phyloP scores from a whole-genome alignment of 805 yeast genomes.

The Candida vartiovaarae region DNA sequence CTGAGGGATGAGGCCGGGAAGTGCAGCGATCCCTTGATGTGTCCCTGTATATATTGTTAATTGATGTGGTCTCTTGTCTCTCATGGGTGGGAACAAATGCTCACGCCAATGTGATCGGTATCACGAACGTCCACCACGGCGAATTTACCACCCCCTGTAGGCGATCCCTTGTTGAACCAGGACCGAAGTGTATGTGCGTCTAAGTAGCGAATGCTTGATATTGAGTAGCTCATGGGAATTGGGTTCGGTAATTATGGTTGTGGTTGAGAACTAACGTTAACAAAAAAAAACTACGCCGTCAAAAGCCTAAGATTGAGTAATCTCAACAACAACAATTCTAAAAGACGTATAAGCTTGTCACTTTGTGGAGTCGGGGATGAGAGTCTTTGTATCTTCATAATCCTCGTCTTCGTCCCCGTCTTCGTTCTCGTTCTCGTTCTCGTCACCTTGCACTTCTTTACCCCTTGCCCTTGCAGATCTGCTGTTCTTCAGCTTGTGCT shows the following conservation, averaged over 20 bases:
- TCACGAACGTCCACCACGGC: constrained; percentile 82
- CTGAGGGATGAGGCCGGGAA: constrained; percentile 41
- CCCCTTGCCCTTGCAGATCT: constrained; percentile 2
- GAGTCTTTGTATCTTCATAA: constrained; percentile 12
- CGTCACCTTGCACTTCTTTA: constrained; percentile 2
- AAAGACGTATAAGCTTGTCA: too few species aligned
- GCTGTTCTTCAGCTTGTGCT: not conserved
- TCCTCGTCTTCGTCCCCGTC: constrained; percentile 4
- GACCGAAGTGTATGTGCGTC: constrained; percentile 36
- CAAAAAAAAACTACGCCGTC: too few species aligned
- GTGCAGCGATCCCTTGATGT: constrained; percentile 48
- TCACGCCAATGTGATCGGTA: constrained; percentile 65
- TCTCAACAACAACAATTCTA: too few species aligned
- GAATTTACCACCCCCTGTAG: constrained; percentile 34
- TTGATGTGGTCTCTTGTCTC: constrained; percentile 1
- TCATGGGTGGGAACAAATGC: constrained; percentile 13
- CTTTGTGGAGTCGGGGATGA: constrained; percentile 1
- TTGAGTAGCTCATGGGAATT: constrained; percentile 7
- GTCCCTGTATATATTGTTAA: constrained; percentile 37
- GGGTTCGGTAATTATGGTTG: too few species aligned
- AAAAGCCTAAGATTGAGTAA: too few species aligned
- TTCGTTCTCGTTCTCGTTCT: not conserved
- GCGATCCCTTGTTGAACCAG: constrained; percentile 38
- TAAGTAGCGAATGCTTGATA: constrained; percentile 38
- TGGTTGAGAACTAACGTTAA: too few species aligned